Evolutionary conservation across 2,329 filamentous ascomycete species (phyloP), one percentile per base, ranked within the genome.

Genomic region (Hyphodiscus sp.): DNA sequence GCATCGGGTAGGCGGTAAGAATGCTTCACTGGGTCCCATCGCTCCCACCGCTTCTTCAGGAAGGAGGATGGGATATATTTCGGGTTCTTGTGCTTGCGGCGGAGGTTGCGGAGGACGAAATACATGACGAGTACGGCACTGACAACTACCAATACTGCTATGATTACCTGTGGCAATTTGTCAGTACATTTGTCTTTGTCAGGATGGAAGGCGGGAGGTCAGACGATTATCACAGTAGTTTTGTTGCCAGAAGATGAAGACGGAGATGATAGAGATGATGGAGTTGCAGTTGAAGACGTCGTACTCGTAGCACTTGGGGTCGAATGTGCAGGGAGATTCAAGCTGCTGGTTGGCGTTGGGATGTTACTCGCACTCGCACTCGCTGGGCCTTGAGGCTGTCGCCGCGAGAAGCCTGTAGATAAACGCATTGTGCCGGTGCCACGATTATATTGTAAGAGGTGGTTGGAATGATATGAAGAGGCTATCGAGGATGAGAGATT

Each of bases 1-100:
- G 66, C 65, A 48, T 62, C 54, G 33, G 63, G 60, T 20, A 65
- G 46, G 26, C 59, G 61, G 42, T 60, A 53, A 38, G 50, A 52
- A 26, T 43, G 41, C 10, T 55, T 30, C 64, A 50, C 44, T 2
- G 71, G 71, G 2, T 67, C 68, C 78, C 78, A 80, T 57, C 70
- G 69, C 51, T 69, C 69, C 79, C 79, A 81, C 64, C 72, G 69
- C 18, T 69, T 70, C 63, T 79, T 81, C 30, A 81, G 62, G 52
- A 68, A 75, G 23, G 70, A 68, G 1, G 75, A 77, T 4, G 79
- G 76, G 20, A 80, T 69, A 53, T 75, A 76, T 66, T 71, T 79
- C 2, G 78, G 76, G 26, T 75, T 69, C 51, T 67, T 71, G 56
- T 77, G 68, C 48, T 68, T 68, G 51, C 67, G 64, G 33, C 76